Evolutionary conservation across 768 basidiomycete species (phyloP).

Genomic region (Zangia roseola): DNA sequence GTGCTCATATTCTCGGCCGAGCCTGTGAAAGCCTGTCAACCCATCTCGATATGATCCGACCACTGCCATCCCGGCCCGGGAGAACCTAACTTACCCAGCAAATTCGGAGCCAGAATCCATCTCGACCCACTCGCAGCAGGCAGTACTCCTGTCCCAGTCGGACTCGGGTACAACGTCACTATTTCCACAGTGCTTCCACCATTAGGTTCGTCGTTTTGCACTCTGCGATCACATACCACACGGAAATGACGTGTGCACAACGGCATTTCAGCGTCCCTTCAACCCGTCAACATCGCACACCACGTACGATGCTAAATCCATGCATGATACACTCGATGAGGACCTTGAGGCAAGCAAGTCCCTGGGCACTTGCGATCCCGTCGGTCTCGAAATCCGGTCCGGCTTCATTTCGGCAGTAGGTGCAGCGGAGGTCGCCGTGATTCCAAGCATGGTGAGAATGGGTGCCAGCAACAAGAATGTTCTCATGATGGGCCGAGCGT

Average conservation of each 20-base stretch:
- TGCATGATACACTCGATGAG: conserved; percentile 4
- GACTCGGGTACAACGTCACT: neutral
- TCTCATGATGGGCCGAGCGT: conserved; percentile 6
- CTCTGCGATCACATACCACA: neutral
- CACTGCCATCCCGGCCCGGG: neutral
- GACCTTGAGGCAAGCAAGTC: conserved; percentile 6
- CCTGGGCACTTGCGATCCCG: conserved; percentile 10
- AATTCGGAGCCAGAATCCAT: conserved; percentile 9
- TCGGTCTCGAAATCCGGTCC: conserved; percentile 6
- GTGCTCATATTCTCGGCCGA: neutral
- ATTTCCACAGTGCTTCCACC: neutral
- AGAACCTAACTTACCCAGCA: conserved; percentile 11
- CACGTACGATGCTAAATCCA: conserved; percentile 11
- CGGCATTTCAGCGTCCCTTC: conserved; percentile 1
- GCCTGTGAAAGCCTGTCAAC: conserved; percentile 4
- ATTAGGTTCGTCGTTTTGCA: conserved; percentile 6
- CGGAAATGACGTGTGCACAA: neutral
- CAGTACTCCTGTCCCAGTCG: neutral
- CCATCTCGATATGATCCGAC: conserved; percentile 6
- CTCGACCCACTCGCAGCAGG: neutral
- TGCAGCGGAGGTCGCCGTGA: conserved; percentile 11
- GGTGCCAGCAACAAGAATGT: neutral
- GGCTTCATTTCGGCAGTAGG: conserved; percentile 5
- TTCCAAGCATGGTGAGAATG: conserved; percentile 3
- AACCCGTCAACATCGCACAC: neutral